phyloP scores from a whole-genome alignment of 148 eudicot genomes.

The Euryodendron excelsum region DNA sequence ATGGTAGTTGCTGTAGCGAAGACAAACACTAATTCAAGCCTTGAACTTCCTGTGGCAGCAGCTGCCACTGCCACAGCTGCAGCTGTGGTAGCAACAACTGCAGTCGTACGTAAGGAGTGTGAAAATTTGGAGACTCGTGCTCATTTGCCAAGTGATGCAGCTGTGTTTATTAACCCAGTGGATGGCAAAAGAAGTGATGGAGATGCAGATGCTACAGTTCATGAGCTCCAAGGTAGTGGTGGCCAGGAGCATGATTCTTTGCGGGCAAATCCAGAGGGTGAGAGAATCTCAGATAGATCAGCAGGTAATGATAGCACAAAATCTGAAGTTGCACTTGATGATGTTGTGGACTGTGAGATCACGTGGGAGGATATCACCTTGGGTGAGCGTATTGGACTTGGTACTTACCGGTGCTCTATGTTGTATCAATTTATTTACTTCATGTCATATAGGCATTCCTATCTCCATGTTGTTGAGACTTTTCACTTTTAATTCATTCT shows the following conservation, averaged over 20 bases:
- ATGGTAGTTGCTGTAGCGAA: constrained; percentile 80
- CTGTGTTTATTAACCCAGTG: constrained; percentile 24
- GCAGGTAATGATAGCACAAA: constrained; percentile 68
- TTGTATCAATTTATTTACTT: constrained; percentile 7
- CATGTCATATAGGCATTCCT: background rate
- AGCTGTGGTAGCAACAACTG: constrained; percentile 86
- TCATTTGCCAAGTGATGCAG: constrained; percentile 41
- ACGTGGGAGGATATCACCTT: constrained; percentile 83
- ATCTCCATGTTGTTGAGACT: background rate
- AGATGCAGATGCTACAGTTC: constrained; percentile 34
- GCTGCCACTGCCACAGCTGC: constrained; percentile 91
- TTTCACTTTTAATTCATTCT: background rate
- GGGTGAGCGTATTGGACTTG: constrained; percentile 99
- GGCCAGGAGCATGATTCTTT: constrained; percentile 38
- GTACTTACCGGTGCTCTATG: constrained; percentile 38
- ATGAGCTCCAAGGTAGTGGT: constrained; percentile 48
- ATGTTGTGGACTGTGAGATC: constrained; percentile 88
- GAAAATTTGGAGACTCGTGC: constrained; percentile 45
- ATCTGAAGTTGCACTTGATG: constrained; percentile 71
- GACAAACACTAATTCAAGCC: constrained; percentile 38
- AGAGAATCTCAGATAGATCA: constrained; percentile 74
- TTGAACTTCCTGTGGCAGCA: constrained; percentile 76
- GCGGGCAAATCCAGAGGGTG: constrained; percentile 46
- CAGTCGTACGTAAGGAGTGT: constrained; percentile 70
- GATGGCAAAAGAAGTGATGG: constrained; percentile 40